Conservation (phyloP, 2,329 filamentous ascomycete species). For the Aspergillus sergii region DNA sequence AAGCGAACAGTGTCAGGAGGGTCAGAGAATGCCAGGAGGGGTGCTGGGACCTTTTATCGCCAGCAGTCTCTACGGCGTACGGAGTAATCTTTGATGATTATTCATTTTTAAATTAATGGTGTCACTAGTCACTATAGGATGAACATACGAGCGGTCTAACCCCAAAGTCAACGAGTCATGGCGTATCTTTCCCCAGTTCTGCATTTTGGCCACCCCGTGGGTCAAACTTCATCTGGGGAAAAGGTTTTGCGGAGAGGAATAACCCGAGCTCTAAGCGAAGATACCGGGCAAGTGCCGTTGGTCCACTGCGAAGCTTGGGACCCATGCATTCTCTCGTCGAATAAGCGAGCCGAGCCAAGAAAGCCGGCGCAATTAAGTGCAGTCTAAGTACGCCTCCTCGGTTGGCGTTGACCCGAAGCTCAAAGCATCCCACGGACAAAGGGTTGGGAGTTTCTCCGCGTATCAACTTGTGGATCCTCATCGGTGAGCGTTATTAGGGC, state of each 20-base stretch:
- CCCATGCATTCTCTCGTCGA: neutral
- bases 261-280: neutral
- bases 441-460: conserved; percentile 11
- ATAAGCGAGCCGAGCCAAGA: neutral
- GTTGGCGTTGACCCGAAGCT: conserved; percentile 9
- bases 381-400: conserved; percentile 1
- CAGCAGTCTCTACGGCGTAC: neutral
- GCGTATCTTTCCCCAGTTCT: neutral
- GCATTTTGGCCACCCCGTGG: neutral
- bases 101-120: neutral
- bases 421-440: conserved; percentile 12
- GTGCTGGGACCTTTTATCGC: neutral
- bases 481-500: conserved; percentile 8
- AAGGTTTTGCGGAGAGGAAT: neutral
- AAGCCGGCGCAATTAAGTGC: neutral
- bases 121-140: too few relatives aligned
- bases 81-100: neutral
- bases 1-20: neutral
- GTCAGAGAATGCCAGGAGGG: neutral
- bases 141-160: neutral
- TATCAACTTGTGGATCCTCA: conserved; percentile 11
- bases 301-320: neutral
- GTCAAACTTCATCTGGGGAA: neutral
- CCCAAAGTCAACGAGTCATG: neutral
- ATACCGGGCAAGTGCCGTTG: neutral